Percentiles rank a stretch among this genome's conserved stretches.
Evolutionary conservation across 352 stramenopile species (phyloP).

Genomic region (Phytophthora foliorum): DNA sequence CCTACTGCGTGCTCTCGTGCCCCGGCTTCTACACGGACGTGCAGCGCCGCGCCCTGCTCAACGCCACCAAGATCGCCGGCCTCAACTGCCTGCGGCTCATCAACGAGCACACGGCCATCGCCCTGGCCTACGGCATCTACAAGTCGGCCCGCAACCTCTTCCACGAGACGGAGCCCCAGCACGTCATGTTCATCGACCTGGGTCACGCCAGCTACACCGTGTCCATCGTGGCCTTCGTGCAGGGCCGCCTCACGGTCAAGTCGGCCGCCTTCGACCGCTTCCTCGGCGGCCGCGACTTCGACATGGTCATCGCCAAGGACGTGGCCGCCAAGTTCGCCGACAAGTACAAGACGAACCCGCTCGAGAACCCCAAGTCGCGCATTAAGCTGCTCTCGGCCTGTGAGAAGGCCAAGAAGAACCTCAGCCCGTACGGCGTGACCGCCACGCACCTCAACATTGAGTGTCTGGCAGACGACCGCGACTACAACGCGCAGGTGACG

Average conservation of each 20-base stretch:
- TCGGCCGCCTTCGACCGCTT: conserved; percentile 94
- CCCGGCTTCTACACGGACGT: conserved; percentile 98
- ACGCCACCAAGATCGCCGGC: conserved; percentile 94
- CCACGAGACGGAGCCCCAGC: conserved; percentile 92
- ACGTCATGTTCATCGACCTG: conserved; percentile 99
- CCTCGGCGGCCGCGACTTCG: conserved; percentile 97
- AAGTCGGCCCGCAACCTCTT: conserved; percentile 96
- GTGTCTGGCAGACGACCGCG: conserved; percentile 98
- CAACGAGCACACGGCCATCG: conserved; percentile 98
- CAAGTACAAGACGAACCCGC: conserved; percentile 96
- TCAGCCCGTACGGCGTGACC: conserved; percentile 96
- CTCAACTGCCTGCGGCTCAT: conserved; percentile 98
- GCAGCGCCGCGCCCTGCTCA: conserved; percentile 96
- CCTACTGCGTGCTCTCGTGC: conserved; percentile 96
- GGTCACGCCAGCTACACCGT: conserved; percentile 95
- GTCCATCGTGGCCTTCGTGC: conserved; percentile 94
- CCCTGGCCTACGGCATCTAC: conserved; percentile 97
- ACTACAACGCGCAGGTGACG: conserved; percentile 96
- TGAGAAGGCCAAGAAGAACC: conserved; percentile 99
- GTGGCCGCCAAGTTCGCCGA: conserved; percentile 96
- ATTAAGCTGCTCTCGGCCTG: conserved; percentile 98
- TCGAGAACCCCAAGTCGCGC: conserved; percentile 93
- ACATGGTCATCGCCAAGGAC: conserved; percentile 95
- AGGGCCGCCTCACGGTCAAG: conserved; percentile 97
- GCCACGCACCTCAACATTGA: conserved; percentile 98